phyloP scores from a whole-genome alignment of 139 green algal species.

The Volvox reticuliferus region DNA sequence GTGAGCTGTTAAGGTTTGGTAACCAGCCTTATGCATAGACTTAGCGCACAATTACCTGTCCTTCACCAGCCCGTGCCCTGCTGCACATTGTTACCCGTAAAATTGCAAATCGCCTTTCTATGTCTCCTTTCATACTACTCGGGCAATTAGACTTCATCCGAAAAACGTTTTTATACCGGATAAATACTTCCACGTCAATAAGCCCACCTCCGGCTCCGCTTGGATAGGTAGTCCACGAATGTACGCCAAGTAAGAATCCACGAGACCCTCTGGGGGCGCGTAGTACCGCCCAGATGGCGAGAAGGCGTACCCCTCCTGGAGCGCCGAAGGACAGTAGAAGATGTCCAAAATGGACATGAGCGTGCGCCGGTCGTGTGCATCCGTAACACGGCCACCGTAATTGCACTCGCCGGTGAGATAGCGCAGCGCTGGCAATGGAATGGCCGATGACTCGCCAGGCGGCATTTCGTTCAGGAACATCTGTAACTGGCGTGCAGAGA shows the following conservation, averaged over 20 bases:
- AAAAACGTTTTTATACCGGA: too few relatives aligned
- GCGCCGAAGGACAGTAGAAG: conserved; percentile 64
- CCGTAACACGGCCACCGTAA: conserved; percentile 85
- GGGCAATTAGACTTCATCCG: too few relatives aligned
- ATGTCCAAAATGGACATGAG: conserved; percentile 77
- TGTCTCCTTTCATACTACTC: too few relatives aligned
- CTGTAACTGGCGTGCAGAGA: conserved; percentile 77
- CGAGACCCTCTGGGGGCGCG: conserved; percentile 65
- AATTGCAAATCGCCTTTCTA: too few relatives aligned
- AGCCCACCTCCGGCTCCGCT: conserved; percentile 66
- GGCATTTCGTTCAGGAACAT: conserved; percentile 85
- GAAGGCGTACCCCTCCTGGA: conserved; percentile 70
- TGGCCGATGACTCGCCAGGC: background rate
- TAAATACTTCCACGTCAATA: too few relatives aligned
- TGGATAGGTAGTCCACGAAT: conserved; percentile 71
- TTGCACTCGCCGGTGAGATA: conserved; percentile 85
- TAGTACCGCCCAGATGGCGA: conserved; percentile 74
- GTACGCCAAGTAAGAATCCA: conserved; percentile 68
- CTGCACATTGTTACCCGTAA: too few relatives aligned
- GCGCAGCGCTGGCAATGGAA: conserved; percentile 62
- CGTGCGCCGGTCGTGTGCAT: conserved; percentile 81
- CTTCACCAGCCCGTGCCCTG: too few relatives aligned
- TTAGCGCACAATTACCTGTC: too few relatives aligned
- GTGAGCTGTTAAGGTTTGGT: too few relatives aligned
- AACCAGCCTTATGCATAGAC: too few relatives aligned